A percentile compares a stretch with the other conserved stretches of the same genome.
Conservation (phyloP, 768 basidiomycete genomes). For the Leucocoprinus leucothites region DNA sequence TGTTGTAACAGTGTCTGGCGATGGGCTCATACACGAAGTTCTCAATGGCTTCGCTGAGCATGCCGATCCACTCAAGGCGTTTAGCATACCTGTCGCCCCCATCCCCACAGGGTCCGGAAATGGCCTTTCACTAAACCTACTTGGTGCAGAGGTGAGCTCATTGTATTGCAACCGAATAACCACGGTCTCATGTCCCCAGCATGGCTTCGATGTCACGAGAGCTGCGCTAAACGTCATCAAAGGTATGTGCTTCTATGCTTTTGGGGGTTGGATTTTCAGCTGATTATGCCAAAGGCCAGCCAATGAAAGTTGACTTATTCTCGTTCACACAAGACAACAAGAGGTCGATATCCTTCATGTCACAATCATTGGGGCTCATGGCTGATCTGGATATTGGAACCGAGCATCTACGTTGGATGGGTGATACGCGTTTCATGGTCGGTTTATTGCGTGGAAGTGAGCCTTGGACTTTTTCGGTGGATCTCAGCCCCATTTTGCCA, state of each 20-base stretch:
- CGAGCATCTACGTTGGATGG: constrained; percentile 85
- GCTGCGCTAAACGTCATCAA: constrained; percentile 80
- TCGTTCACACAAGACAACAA: constrained; percentile 69
- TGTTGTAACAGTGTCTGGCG: constrained; percentile 74
- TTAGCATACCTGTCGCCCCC: constrained; percentile 68
- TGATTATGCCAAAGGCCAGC: constrained; percentile 44
- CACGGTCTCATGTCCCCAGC: constrained; percentile 29
- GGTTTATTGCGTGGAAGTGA: constrained; percentile 71
- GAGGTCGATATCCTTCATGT: constrained; percentile 74
- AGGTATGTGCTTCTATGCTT: constrained; percentile 37
- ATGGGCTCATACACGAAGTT: constrained; percentile 81
- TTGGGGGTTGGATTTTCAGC: background rate
- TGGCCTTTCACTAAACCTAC: constrained; percentile 66
- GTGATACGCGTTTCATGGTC: constrained; percentile 70
- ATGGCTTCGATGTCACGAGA: constrained; percentile 67
- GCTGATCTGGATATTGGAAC: constrained; percentile 85
- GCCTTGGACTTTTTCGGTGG: constrained; percentile 17
- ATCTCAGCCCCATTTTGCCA: background rate
- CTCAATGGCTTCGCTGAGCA: constrained; percentile 80
- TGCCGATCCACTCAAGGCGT: constrained; percentile 52
- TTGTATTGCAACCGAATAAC: background rate
- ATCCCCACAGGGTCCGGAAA: constrained; percentile 86
- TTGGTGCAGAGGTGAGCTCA: constrained; percentile 56
- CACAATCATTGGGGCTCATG: constrained; percentile 80
- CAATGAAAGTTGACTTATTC: constrained; percentile 76